These are phyloP conservation scores for Gynandropsis gynandra DNA, from an alignment of 345 rosid species.

Conservation along the genomic window DNA sequence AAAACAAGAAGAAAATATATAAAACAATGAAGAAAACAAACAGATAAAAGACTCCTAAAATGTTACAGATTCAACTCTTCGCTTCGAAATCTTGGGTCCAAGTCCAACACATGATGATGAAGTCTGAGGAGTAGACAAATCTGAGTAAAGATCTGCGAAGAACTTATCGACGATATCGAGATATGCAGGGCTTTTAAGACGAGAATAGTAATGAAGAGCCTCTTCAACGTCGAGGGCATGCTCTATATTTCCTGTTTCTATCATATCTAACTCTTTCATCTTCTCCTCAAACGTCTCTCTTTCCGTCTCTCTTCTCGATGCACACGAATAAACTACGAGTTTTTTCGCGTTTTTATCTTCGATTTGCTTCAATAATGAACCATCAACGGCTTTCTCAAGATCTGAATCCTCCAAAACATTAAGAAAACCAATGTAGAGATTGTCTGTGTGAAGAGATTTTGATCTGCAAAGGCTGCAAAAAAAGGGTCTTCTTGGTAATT, in stretches of 20 bases:
- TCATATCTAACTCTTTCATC: conserved; percentile 75
- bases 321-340: too few species aligned
- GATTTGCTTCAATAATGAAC: too few species aligned
- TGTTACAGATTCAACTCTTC: too few species aligned
- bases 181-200: conserved; percentile 72
- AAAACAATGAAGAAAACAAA: neutral
- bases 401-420: conserved; percentile 37
- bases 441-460: conserved; percentile 19
- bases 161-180: conserved; percentile 74
- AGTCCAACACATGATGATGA: neutral
- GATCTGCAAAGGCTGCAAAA: conserved; percentile 27
- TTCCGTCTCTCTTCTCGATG: too few species aligned
- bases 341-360: too few species aligned
- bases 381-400: conserved; percentile 8
- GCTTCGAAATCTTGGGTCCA: neutral
- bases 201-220: conserved; percentile 74
- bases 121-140: conserved; percentile 36
- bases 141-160: conserved; percentile 59
- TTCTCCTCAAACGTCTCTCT: conserved; percentile 23
- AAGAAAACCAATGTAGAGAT: conserved; percentile 23
- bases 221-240: conserved; percentile 75
- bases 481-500: conserved; percentile 32
- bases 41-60: neutral
- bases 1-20: neutral
- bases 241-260: conserved; percentile 58